phyloP scores from a whole-genome alignment of 139 green algal species.

The Haematococcus lacustris region DNA sequence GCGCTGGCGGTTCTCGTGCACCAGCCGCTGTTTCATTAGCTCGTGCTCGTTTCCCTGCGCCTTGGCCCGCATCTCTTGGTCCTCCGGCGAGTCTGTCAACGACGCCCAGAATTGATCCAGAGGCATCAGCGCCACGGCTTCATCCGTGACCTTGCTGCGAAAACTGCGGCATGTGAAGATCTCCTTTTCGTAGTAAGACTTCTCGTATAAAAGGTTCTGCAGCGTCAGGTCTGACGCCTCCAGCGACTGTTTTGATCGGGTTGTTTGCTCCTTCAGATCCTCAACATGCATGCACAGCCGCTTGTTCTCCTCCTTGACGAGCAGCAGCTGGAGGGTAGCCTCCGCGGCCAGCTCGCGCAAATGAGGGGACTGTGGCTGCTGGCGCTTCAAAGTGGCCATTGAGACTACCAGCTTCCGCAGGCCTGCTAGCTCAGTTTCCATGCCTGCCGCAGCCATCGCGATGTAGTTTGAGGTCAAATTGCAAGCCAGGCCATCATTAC shows the following conservation, averaged over 20 bases:
- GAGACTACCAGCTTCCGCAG: not conserved
- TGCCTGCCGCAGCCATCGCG: too few relatives aligned
- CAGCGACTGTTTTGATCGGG: constrained; percentile 41
- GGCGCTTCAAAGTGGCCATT: not conserved
- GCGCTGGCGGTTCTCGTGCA: constrained; percentile 40
- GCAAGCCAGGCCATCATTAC: not conserved
- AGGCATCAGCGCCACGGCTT: constrained; percentile 43
- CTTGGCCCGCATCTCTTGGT: not conserved
- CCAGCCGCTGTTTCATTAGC: constrained; percentile 35
- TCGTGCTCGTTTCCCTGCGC: constrained; percentile 8
- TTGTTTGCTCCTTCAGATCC: constrained; percentile 41
- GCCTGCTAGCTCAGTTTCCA: too few relatives aligned
- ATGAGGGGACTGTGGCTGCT: not conserved
- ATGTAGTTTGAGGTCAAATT: not conserved
- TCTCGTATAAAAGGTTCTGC: constrained; percentile 11
- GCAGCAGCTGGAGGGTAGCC: constrained; percentile 6
- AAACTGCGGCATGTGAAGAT: constrained; percentile 56
- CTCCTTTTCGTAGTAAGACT: constrained; percentile 66
- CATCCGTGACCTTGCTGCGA: constrained; percentile 41
- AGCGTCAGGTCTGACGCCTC: constrained; percentile 49
- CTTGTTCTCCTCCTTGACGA: constrained; percentile 37
- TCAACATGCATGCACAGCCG: constrained; percentile 33
- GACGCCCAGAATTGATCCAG: constrained; percentile 37
- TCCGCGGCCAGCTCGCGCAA: not conserved
- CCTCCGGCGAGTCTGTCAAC: constrained; percentile 10